These are phyloP conservation scores for Kuraishia borneana DNA, from an alignment of 805 yeast genomes.

Conservation along the genomic window DNA sequence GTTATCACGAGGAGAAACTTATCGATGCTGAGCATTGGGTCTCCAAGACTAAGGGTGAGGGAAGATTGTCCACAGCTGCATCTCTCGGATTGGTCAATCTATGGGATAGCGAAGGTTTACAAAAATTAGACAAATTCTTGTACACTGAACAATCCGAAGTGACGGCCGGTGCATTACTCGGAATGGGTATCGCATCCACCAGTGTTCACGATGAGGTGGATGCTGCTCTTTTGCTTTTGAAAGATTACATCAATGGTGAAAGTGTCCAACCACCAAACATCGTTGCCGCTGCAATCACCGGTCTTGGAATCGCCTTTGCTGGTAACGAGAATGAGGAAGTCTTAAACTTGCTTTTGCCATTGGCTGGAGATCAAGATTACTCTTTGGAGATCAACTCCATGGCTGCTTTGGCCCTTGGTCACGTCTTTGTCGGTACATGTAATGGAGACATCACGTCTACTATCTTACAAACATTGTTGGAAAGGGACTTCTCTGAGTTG, in stretches of 20 bases:
- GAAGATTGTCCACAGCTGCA: slow-evolving; percentile 88
- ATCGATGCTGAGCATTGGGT: slow-evolving; percentile 73
- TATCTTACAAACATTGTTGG: slow-evolving; percentile 80
- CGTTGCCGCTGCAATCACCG: slow-evolving; percentile 76
- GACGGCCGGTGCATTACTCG: slow-evolving; percentile 93
- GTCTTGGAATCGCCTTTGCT: slow-evolving; percentile 90
- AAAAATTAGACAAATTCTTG: slow-evolving; percentile 76
- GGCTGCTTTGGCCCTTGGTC: slow-evolving; percentile 89
- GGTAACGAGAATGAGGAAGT: slow-evolving; percentile 87
- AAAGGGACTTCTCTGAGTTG: slow-evolving; percentile 68
- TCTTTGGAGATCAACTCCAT: slow-evolving; percentile 73
- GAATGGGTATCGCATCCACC: slow-evolving; percentile 85
- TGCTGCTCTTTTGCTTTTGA: slow-evolving; percentile 77
- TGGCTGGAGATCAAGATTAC: slow-evolving; percentile 65
- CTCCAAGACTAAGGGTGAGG: slow-evolving; percentile 82
- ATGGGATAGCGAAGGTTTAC: slow-evolving; percentile 91
- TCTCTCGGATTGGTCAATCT: slow-evolving; percentile 81
- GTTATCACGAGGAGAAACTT: slow-evolving; percentile 79
- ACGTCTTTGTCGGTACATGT: slow-evolving; percentile 90
- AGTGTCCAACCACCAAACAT: slow-evolving; percentile 48
- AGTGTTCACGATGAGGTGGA: slow-evolving; percentile 95
- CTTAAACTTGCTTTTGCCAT: slow-evolving; percentile 63
- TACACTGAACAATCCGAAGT: slow-evolving; percentile 79
- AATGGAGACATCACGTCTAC: slow-evolving; percentile 92
- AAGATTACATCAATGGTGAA: slow-evolving; percentile 44